phyloP scores from a whole-genome alignment of 345 rosid genomes.

The Eutrema japonicum region DNA sequence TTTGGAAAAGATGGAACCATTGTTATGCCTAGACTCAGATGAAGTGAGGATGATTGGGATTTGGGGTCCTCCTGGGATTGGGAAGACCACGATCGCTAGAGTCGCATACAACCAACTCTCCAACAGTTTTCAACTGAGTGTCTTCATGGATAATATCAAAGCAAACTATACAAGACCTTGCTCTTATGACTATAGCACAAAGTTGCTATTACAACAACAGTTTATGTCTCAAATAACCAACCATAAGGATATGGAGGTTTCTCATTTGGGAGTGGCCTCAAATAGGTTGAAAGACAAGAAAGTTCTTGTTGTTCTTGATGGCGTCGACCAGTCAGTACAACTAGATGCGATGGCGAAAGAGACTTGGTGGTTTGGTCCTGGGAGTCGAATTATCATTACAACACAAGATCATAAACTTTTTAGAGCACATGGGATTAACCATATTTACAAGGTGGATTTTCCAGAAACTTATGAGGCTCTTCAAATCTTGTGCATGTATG shows the following conservation, averaged over 20 bases:
- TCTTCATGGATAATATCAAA: constrained; percentile 4
- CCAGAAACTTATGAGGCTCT: background rate
- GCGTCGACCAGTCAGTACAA: background rate
- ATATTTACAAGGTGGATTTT: background rate
- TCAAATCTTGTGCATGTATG: background rate
- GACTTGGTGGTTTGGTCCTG: background rate
- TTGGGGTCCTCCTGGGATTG: constrained; percentile 23
- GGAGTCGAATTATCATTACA: background rate
- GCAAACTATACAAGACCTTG: background rate
- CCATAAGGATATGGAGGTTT: background rate
- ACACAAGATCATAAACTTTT: background rate
- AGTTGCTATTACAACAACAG: constrained; percentile 15
- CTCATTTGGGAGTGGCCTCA: background rate
- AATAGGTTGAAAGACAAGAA: constrained; percentile 1
- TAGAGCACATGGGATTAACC: background rate
- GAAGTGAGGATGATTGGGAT: constrained; percentile 10
- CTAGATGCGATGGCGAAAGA: constrained; percentile 10
- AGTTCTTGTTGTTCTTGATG: background rate
- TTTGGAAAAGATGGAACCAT: background rate
- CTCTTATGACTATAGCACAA: constrained; percentile 5
- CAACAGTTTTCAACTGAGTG: background rate
- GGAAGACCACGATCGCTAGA: constrained; percentile 10
- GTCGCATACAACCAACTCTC: background rate
- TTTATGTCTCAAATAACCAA: background rate
- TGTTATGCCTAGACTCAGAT: constrained; percentile 3